Percentiles rank a stretch among this genome's conserved stretches.
Conservation (phyloP, 768 basidiomycete genomes). For the Mycena alexandri region DNA sequence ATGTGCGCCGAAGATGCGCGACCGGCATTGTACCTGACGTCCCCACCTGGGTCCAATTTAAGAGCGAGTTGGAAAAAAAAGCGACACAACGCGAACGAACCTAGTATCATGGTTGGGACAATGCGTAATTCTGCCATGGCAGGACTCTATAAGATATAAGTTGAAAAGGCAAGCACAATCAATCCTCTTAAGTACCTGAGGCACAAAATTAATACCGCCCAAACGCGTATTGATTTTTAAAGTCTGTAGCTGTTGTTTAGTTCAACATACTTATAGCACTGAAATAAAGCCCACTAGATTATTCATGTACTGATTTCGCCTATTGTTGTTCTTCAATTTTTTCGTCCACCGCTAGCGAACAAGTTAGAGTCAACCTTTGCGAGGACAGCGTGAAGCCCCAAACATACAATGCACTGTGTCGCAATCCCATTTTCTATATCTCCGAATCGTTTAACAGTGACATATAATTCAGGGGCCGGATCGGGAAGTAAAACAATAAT, state of each 20-base stretch:
- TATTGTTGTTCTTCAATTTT: constrained; percentile 38
- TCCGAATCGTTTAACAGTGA: constrained; percentile 47
- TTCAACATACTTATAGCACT: constrained; percentile 39
- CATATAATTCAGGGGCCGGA: constrained; percentile 44
- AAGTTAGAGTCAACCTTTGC: background rate
- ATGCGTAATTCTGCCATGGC: constrained; percentile 53
- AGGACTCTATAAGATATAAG: constrained; percentile 22
- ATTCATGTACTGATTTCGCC: constrained; percentile 58
- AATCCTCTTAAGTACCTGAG: constrained; percentile 36
- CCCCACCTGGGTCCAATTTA: constrained; percentile 41
- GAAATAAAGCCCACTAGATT: too few relatives aligned
- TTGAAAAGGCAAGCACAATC: background rate
- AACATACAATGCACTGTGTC: constrained; percentile 74
- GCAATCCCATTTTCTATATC: constrained; percentile 66
- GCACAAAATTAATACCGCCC: constrained; percentile 73
- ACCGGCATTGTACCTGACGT: constrained; percentile 37
- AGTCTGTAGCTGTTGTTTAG: too few relatives aligned
- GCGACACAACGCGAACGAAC: constrained; percentile 38
- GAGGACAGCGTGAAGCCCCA: background rate
- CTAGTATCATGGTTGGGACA: constrained; percentile 71
- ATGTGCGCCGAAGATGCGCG: too few relatives aligned
- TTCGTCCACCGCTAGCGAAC: constrained; percentile 44
- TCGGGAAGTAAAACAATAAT: constrained; percentile 49
- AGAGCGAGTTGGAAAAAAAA: background rate
- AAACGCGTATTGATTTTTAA: constrained; percentile 75